Percentiles rank a stretch among this genome's conserved stretches.
These are phyloP conservation scores for Straminergon stramineum DNA, from an alignment of 225 moss, liverwort and hornwort species.

Conservation along the genomic window DNA sequence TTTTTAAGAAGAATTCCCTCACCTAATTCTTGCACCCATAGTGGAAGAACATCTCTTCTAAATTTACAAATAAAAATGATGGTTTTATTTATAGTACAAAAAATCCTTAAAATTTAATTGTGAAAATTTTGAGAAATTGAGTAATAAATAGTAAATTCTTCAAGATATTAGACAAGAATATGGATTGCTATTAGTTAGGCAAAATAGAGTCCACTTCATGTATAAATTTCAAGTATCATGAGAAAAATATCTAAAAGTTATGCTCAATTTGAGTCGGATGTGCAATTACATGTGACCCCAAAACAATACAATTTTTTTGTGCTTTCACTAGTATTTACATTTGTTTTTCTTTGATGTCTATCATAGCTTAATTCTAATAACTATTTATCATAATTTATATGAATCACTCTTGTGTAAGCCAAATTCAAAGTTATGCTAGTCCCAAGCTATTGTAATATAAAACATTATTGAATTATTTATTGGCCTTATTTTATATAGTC, in stretches of 20 bases:
- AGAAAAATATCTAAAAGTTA: not conserved
- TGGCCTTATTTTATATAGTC: not conserved
- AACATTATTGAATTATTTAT: not conserved
- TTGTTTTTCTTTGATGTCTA: too few species aligned
- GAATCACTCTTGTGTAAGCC: not conserved
- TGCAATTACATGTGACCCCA: not conserved
- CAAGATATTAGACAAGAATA: not conserved
- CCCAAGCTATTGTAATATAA: not conserved
- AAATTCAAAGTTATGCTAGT: not conserved
- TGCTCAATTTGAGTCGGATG: not conserved
- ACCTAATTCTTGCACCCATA: accelerated
- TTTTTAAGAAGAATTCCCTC: not conserved
- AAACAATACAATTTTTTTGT: not conserved
- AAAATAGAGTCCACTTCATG: not conserved
- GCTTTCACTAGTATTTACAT: too few species aligned
- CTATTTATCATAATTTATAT: not conserved
- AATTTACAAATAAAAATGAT: not conserved
- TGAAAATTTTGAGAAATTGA: not conserved
- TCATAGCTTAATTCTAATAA: not conserved
- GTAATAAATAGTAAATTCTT: not conserved
- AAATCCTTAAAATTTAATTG: not conserved
- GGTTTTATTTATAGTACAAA: not conserved
- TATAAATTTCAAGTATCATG: not conserved
- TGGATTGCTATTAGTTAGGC: accelerated
- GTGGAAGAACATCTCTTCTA: not conserved